Evolutionary conservation across 331 rosid species (phyloP).

Genomic region (Quercus lobata): DNA sequence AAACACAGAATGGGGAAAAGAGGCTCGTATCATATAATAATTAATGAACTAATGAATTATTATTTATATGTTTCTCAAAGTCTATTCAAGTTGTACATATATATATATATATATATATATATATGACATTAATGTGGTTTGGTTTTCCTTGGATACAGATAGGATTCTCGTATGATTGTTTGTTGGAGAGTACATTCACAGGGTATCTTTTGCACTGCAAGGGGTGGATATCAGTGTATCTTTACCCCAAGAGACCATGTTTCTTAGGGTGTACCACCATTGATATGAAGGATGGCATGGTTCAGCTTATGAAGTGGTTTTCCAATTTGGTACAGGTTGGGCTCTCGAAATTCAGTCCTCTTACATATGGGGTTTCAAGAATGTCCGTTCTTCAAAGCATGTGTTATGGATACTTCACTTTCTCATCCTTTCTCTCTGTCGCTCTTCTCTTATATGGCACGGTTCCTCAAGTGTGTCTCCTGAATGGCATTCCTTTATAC

Average conservation of each 20-base stretch:
- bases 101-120: too few species aligned
- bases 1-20: conserved; percentile 35
- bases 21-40: conserved; percentile 6
- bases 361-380: conserved; percentile 31
- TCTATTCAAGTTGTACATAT: background rate
- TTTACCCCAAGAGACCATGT: conserved; percentile 37
- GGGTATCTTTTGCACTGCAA: conserved; percentile 34
- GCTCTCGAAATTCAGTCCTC: conserved; percentile 31
- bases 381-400: conserved; percentile 17
- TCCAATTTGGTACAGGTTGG: conserved; percentile 26
- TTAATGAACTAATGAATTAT: too few species aligned
- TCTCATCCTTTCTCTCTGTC: conserved; percentile 15
- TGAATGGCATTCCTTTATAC: conserved; percentile 32
- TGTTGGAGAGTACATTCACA: conserved; percentile 29
- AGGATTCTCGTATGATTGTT: conserved; percentile 34
- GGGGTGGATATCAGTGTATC: conserved; percentile 43
- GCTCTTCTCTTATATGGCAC: conserved; percentile 30
- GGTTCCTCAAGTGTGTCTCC: conserved; percentile 37
- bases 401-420: conserved; percentile 21
- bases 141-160: conserved; percentile 10
- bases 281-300: conserved; percentile 39
- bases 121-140: too few species aligned
- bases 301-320: conserved; percentile 29
- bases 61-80: too few species aligned
- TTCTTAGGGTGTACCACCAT: conserved; percentile 40